Evolutionary conservation across 2,329 filamentous ascomycete species (phyloP).

Genomic region (Aureobasidium sp.): DNA sequence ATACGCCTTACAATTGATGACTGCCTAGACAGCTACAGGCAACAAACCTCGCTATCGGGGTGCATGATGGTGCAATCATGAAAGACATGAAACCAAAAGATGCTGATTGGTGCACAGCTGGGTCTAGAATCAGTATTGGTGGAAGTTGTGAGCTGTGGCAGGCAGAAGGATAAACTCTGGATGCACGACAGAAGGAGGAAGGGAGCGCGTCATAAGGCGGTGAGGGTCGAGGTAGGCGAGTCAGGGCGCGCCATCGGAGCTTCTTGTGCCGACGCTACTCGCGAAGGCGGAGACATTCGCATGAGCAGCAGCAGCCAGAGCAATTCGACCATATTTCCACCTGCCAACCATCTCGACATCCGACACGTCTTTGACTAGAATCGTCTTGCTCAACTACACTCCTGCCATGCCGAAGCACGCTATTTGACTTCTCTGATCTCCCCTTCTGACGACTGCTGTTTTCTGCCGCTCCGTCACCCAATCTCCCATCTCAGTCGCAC

Average conservation of each 20-base stretch:
- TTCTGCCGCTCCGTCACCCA: background rate
- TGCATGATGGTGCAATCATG: background rate
- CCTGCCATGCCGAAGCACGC: constrained; percentile 6
- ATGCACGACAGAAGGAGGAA: background rate
- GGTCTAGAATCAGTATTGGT: background rate
- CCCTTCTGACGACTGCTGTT: background rate
- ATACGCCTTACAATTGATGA: background rate
- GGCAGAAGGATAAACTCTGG: background rate
- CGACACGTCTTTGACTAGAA: background rate
- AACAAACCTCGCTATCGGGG: background rate
- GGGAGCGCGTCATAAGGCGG: background rate
- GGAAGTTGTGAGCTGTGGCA: background rate
- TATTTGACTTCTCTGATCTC: background rate
- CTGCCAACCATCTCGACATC: too few species aligned
- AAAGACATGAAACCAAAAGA: background rate
- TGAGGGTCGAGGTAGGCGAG: background rate
- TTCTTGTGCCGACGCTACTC: background rate
- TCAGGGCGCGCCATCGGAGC: background rate
- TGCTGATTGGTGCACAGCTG: background rate
- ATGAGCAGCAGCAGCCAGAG: constrained; percentile 1
- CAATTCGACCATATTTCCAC: background rate
- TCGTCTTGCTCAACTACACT: background rate
- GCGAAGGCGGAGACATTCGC: background rate
- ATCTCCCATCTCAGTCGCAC: background rate
- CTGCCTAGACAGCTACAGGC: background rate